These are phyloP conservation scores for Aegilops longissima DNA, from an alignment of 176 grass and related monocot genomes.

Conservation along the genomic window DNA sequence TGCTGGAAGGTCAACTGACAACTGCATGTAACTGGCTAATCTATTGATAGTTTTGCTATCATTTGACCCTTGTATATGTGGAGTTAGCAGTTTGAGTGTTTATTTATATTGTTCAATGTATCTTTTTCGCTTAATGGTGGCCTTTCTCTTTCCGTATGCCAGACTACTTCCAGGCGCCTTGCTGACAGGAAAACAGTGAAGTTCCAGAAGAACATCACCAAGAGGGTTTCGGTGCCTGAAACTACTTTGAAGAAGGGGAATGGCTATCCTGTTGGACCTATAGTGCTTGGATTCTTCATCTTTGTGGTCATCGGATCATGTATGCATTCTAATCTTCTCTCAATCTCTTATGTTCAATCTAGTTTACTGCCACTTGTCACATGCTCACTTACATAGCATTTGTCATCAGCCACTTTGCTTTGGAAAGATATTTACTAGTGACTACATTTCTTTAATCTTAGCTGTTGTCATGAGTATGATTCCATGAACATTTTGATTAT, in stretches of 20 bases:
- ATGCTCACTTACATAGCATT: neutral
- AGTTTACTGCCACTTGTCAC: neutral
- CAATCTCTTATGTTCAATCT: neutral
- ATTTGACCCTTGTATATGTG: neutral
- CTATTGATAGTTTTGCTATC: neutral
- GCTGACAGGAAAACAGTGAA: conserved; percentile 58
- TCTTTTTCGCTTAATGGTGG: neutral
- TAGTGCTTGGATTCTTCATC: conserved; percentile 59
- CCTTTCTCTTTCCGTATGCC: conserved; percentile 7
- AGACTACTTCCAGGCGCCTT: conserved; percentile 64
- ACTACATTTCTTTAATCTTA: neutral
- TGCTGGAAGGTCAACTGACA: neutral
- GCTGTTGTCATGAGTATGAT: neutral
- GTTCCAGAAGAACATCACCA: conserved; percentile 72
- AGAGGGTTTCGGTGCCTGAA: conserved; percentile 58
- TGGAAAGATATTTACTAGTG: neutral
- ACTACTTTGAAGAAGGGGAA: conserved; percentile 60
- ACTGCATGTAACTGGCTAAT: neutral
- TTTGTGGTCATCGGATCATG: conserved; percentile 73
- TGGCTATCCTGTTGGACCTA: conserved; percentile 62
- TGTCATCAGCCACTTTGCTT: neutral
- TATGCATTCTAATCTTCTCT: conserved; percentile 26
- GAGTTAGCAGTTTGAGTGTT: neutral
- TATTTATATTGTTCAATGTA: neutral
- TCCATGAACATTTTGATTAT: neutral